Conservation (phyloP, 2,329 filamentous ascomycete genomes). For the Aspergillus amoenus region DNA sequence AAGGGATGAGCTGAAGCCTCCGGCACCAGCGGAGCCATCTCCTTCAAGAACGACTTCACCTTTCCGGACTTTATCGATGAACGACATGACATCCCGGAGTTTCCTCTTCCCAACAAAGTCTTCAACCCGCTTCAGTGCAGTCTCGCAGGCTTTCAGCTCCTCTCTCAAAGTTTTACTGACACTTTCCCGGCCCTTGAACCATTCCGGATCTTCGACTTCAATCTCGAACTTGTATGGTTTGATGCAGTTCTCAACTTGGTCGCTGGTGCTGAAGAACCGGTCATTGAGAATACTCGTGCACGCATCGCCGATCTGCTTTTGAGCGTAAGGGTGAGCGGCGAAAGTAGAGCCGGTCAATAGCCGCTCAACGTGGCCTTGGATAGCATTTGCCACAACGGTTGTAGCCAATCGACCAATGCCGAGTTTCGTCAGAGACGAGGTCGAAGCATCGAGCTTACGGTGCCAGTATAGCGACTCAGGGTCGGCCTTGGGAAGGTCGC, state of each 20-base stretch:
- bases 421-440: constrained; percentile 85
- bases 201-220: constrained; percentile 88
- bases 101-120: constrained; percentile 76
- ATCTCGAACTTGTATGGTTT: constrained; percentile 99
- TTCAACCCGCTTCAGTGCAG: constrained; percentile 74
- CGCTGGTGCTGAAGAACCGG: constrained; percentile 92
- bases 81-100: constrained; percentile 82
- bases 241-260: constrained; percentile 98
- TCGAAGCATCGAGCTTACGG: constrained; percentile 88
- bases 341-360: constrained; percentile 82
- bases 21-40: constrained; percentile 78
- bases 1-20: constrained; percentile 86
- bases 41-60: constrained; percentile 84
- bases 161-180: constrained; percentile 77
- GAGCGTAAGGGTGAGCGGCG: constrained; percentile 83
- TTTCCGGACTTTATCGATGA: constrained; percentile 85
- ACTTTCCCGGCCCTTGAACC: constrained; percentile 81
- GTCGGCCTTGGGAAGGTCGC: constrained; percentile 79
- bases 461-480: constrained; percentile 88
- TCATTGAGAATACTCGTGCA: constrained; percentile 89
- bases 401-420: constrained; percentile 92
- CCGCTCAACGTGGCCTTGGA: constrained; percentile 78
- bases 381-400: constrained; percentile 81
- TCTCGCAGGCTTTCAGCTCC: constrained; percentile 81
- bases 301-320: constrained; percentile 88